These are phyloP conservation scores for Oryza coarctata DNA, from an alignment of 176 grass and related monocot genomes.

Conservation along the genomic window DNA sequence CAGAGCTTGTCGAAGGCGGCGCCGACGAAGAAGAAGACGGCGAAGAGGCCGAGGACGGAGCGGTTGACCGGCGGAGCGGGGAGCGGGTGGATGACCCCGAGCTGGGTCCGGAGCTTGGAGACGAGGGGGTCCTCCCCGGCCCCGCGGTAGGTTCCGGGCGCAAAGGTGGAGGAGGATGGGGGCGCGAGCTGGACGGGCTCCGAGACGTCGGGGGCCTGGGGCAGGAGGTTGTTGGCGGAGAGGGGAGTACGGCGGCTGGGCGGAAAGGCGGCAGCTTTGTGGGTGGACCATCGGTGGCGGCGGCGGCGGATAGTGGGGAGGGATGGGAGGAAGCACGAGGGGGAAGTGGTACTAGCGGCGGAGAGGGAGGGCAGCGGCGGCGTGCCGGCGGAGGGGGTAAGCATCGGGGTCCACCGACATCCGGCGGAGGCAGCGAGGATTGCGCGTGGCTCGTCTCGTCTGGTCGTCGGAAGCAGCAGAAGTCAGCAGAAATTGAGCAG, in stretches of 20 bases:
- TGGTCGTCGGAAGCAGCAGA: not conserved
- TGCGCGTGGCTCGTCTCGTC: not conserved
- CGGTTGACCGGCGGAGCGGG: slow-evolving; percentile 68
- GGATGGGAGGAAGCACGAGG: not conserved
- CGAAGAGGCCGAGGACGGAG: slow-evolving; percentile 73
- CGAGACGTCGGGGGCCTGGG: not conserved
- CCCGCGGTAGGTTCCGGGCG: slow-evolving; percentile 22
- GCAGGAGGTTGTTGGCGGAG: not conserved
- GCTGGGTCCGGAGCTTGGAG: slow-evolving; percentile 84
- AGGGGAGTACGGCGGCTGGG: not conserved
- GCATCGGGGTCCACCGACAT: slow-evolving; percentile 58
- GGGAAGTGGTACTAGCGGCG: not conserved
- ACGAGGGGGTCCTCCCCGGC: slow-evolving; percentile 72
- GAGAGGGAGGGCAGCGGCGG: not conserved
- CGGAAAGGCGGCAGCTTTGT: slow-evolving; percentile 23
- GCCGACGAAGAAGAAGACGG: slow-evolving; percentile 96
- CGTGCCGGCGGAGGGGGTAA: slow-evolving; percentile 44
- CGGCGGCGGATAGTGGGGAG: not conserved
- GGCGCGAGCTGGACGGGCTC: not conserved
- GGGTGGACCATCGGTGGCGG: slow-evolving; percentile 5
- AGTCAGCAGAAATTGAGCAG: not conserved
- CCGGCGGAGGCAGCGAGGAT: slow-evolving; percentile 19
- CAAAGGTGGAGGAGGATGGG: slow-evolving; percentile 23
- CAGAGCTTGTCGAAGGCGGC: slow-evolving; percentile 87
- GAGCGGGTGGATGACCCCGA: slow-evolving; percentile 90